phyloP scores from a whole-genome alignment of 2,329 filamentous ascomycete species.

The Didymellaceae sp. region DNA sequence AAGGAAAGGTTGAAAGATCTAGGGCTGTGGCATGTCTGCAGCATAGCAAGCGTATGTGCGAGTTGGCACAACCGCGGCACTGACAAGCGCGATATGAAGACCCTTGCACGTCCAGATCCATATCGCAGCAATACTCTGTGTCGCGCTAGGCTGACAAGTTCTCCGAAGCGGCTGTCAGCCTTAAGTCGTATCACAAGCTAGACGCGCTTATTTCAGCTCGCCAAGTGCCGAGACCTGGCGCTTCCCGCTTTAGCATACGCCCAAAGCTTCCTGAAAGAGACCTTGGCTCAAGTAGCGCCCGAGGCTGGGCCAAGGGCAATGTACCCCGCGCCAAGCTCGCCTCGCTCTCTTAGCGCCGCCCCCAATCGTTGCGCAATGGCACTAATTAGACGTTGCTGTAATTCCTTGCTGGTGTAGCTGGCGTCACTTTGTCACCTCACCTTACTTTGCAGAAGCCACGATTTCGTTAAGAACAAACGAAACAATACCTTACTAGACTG shows the following conservation, averaged over 20 bases:
- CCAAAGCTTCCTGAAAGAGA: too few species aligned
- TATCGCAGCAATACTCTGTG: too few species aligned
- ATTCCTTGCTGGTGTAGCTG: background rate
- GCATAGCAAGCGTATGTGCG: background rate
- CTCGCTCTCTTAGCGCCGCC: background rate
- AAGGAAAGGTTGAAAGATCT: background rate
- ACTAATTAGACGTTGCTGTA: background rate
- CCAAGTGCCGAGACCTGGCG: too few species aligned
- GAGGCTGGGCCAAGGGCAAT: background rate
- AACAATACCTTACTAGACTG: background rate
- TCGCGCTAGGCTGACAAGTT: too few species aligned
- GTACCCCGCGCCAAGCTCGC: background rate
- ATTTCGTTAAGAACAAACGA: background rate
- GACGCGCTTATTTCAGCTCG: too few species aligned
- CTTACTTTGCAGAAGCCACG: too few species aligned
- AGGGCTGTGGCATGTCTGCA: background rate
- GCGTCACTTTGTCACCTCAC: background rate
- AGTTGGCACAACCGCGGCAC: background rate
- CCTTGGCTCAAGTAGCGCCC: background rate
- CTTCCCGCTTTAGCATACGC: too few species aligned
- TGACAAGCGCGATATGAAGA: background rate
- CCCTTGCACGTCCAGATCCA: too few species aligned
- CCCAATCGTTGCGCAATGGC: background rate
- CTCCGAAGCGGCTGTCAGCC: too few species aligned
- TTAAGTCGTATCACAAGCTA: too few species aligned